Evolutionary conservation across 1,139 yeast genomes (phyloP), one percentile per base, ranked within the genome.

Genomic region (Torulaspora pretoriensis): DNA sequence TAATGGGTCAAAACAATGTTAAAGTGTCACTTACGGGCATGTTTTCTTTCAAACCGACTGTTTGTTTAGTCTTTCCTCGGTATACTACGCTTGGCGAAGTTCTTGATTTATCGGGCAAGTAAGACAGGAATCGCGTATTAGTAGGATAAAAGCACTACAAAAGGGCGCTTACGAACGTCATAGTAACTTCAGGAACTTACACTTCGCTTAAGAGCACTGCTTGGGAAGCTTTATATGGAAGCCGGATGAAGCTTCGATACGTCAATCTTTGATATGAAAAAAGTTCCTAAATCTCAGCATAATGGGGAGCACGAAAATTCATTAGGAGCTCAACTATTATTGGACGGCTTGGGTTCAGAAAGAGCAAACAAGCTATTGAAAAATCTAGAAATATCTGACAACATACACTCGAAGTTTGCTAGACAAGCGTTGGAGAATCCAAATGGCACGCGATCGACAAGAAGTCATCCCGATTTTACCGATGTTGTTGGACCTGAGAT

Each of bases 301-400:
- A 17, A 23, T n/a, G 39, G 24, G 19, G 32, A 30, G 31, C 35
- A 40, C 23, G 31, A 22, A 17, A 25, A 19, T 29, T 25, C 17
- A 5, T 13, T 22, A 19, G 27, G 28, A 22, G 22, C 34, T 5
- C 23, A 14, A 13, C 17, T n/a, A 5, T 22, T 28, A 29, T 10
- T 13, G 26, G 31, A 40, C 27, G 42, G 45, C 30, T 12, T 27
- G 7, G 39, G 22, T 14, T 26, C 27, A 10, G 25, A 12, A n/a
- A 27, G 40, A 26, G 42, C 27, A 14, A 36, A 32, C 14, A 47
- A 46, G 19, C 23, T 49, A 17, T 36, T 51, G 27, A 41, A 44
- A 38, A 47, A 41, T 17, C 35, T 51, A 19, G 48, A 49, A 17
- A 43, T 51, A 8, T 39, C 45, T 8, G 55, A 51, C 37, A 49